These are phyloP conservation scores for Podospora pseudoanserina DNA, from an alignment of 495 filamentous ascomycete genomes.

Conservation along the genomic window DNA sequence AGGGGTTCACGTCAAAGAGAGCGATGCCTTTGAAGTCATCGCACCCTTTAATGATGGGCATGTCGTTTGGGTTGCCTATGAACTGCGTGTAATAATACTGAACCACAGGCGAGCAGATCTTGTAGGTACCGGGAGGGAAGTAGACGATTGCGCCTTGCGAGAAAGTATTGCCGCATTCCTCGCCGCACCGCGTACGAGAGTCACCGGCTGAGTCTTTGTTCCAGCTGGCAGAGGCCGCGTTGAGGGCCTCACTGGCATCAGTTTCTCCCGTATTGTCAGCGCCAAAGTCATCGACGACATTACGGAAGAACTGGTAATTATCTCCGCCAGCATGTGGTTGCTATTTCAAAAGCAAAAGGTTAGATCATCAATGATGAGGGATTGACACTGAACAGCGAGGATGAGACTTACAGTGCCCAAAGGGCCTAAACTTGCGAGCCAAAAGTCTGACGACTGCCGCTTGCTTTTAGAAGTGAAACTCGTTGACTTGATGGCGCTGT, in stretches of 20 bases:
- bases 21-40: constrained; percentile 70
- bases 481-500: not conserved
- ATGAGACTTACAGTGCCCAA: constrained; percentile 1
- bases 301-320: constrained; percentile 57
- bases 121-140: constrained; percentile 70
- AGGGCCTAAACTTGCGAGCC: constrained; percentile 5
- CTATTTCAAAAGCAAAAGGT: too few relatives aligned
- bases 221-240: constrained; percentile 65
- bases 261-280: constrained; percentile 61
- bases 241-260: constrained; percentile 81
- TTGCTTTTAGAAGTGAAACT: not conserved
- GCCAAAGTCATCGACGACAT: constrained; percentile 66
- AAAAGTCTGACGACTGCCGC: not conserved
- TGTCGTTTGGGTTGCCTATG: constrained; percentile 60
- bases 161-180: constrained; percentile 72
- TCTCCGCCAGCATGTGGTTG: too few relatives aligned
- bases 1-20: constrained; percentile 79
- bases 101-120: constrained; percentile 58
- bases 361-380: not conserved
- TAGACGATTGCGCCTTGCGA: constrained; percentile 65
- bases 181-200: constrained; percentile 67
- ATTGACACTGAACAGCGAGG: not conserved
- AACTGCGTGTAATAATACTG: constrained; percentile 73
- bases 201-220: constrained; percentile 78
- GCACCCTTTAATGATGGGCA: constrained; percentile 67